Evolutionary conservation across 2,329 filamentous ascomycete genomes (phyloP).

Genomic region (Penicillium crustosum): DNA sequence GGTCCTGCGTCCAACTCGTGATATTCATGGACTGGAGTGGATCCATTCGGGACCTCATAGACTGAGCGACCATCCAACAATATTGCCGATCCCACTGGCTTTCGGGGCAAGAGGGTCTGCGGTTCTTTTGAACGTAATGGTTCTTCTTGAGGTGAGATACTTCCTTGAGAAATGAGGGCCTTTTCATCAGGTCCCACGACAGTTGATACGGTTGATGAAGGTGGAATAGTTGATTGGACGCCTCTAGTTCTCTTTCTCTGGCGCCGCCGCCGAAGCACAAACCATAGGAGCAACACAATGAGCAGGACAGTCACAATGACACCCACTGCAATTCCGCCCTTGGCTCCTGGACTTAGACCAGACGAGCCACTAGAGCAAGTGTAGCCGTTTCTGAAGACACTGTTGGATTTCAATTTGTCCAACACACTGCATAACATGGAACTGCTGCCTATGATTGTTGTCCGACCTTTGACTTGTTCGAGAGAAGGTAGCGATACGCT

Average conservation of each 20-base stretch:
- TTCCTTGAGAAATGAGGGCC: background rate
- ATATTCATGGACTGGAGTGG: conserved; percentile 15
- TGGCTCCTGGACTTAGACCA: conserved; percentile 27
- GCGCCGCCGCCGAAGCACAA: conserved; percentile 17
- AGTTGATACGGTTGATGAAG: background rate
- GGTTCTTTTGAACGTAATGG: background rate
- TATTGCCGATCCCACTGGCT: conserved; percentile 15
- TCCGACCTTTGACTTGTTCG: conserved; percentile 24
- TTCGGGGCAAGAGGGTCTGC: conserved; percentile 11
- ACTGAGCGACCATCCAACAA: conserved; percentile 20
- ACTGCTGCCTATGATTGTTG: conserved; percentile 22
- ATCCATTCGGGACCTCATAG: conserved; percentile 14
- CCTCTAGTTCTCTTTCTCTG: background rate
- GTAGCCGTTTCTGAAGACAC: conserved; percentile 21
- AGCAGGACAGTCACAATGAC: conserved; percentile 41
- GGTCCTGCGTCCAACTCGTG: conserved; percentile 23
- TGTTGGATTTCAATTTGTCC: conserved; percentile 13
- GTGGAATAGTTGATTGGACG: background rate
- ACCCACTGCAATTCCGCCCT: conserved; percentile 36
- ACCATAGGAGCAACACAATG: conserved; percentile 21
- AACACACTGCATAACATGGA: conserved; percentile 27
- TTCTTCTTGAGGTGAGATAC: background rate
- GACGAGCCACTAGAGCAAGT: conserved; percentile 18
- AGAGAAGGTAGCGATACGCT: conserved; percentile 30
- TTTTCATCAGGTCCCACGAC: conserved; percentile 9